phyloP scores from a whole-genome alignment of 768 basidiomycete species.

The Leccinum broughii region DNA sequence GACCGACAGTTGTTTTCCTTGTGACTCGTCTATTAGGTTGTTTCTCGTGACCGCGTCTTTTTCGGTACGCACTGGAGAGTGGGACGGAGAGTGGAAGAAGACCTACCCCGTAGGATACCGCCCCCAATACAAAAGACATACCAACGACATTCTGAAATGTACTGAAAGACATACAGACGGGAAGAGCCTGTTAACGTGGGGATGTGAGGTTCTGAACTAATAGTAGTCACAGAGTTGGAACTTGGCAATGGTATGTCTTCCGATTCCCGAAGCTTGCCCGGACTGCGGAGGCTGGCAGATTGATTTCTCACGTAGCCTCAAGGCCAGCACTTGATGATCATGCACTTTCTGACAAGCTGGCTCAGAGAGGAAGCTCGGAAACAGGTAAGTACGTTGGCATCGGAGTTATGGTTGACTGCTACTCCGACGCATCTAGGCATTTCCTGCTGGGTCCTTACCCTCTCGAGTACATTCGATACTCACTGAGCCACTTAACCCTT shows the following conservation, averaged over 20 bases:
- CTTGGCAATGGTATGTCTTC: too few species aligned
- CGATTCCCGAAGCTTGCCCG: too few species aligned
- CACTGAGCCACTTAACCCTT: conserved; percentile 8
- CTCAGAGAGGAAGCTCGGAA: neutral
- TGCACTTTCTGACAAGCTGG: neutral
- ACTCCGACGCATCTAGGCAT: conserved; percentile 2
- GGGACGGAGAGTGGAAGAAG: conserved; percentile 73
- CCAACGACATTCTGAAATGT: conserved; percentile 23
- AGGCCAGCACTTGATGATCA: neutral
- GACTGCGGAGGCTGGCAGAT: neutral
- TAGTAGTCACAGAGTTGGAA: too few species aligned
- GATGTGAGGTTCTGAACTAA: neutral
- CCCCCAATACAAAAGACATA: conserved; percentile 64
- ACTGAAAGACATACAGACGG: conserved; percentile 23
- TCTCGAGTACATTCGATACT: conserved; percentile 8
- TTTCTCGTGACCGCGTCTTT: conserved; percentile 3
- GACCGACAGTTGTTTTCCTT: conserved; percentile 49
- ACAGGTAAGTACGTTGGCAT: neutral
- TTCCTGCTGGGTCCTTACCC: neutral
- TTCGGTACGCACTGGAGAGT: conserved; percentile 54
- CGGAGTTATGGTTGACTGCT: too few species aligned
- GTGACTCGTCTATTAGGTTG: conserved; percentile 32
- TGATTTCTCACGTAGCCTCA: conserved; percentile 1
- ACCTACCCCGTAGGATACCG: conserved; percentile 66
- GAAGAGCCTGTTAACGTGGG: neutral